Conservation (phyloP, 768 basidiomycete species). For the Phanerodontia chrysosporium region DNA sequence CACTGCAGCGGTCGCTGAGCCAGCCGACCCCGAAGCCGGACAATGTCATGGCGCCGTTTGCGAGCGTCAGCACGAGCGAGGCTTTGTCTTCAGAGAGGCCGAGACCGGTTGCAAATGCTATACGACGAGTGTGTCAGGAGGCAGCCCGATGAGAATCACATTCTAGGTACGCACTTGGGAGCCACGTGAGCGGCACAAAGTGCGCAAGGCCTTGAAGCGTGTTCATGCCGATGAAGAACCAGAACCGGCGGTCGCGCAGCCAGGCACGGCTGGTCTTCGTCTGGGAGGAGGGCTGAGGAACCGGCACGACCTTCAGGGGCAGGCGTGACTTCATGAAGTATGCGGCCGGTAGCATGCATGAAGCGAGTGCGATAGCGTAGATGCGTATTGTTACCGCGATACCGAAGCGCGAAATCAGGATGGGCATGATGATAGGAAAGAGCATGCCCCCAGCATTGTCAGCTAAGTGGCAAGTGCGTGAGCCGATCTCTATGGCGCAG, state of each 20-base stretch:
- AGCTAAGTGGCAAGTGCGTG: not conserved
- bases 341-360: constrained; percentile 21
- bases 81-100: constrained; percentile 6
- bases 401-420: constrained; percentile 22
- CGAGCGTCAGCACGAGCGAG: constrained; percentile 17
- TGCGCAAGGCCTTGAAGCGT: constrained; percentile 23
- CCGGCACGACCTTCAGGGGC: constrained; percentile 19
- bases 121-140: not conserved
- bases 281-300: constrained; percentile 8
- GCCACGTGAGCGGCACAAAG: constrained; percentile 24
- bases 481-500: not conserved
- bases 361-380: constrained; percentile 19
- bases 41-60: constrained; percentile 17
- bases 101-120: constrained; percentile 20
- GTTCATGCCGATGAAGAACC: constrained; percentile 21
- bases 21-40: constrained; percentile 14
- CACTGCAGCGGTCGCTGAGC: constrained; percentile 17
- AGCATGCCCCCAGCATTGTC: constrained; percentile 26
- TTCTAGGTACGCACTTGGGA: constrained; percentile 26
- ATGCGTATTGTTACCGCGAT: constrained; percentile 20
- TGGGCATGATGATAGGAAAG: constrained; percentile 25
- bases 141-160: no score
- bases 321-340: constrained; percentile 25
- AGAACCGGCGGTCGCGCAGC: constrained; percentile 21
- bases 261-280: constrained; percentile 13